Base-by-base conservation (phyloP, 2,329 filamentous ascomycete species). In the Xylariaceae sp. region DNA sequence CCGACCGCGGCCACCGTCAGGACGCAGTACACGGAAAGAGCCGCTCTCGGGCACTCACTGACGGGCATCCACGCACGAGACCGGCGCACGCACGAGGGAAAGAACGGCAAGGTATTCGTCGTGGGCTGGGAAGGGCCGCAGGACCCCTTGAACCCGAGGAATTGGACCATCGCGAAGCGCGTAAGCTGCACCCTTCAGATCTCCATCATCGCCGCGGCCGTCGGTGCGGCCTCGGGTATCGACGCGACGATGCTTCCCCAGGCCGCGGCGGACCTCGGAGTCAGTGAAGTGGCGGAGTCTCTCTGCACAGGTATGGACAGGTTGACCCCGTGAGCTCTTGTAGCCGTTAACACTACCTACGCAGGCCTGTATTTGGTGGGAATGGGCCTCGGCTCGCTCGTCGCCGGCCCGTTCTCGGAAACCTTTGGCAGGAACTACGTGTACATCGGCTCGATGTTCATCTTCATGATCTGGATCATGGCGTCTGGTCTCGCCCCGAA, bases 201-300 rank as follows among this genome's bases (percentile, higher is more conserved):
- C 2, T 75, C 76, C 0, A 50, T 70, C 2, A 80, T 86, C 26
- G 81, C 74, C 0, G 77, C 80, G 23, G 74, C 81, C 0, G 80
- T 84, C 0, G 77, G 77, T 2, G 72, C 77, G 1, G 81, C 81
- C 0, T 81, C 78, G 3, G 77, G 80, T 0, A 82, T 85, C 41
- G 81, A 84, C 52, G 78, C 79, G 0, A 75, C 74, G 0, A 78
- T 79, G 1, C 59, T 81, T 0, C 71, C 72, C 0, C 75, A 80
- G 57, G 80, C 78, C 0, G 73, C 75, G 0, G 61, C 60, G 19
- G 75, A 77, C 0, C 79, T 83, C 44, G 72, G 75, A 0, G 81
- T 83, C 0, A 76, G 75, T 21, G 71, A 81, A 40, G 77, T 83
- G 3, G 77, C 77, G 0, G 82, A 77, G 63, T 79, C 76, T 9